These are phyloP conservation scores for Melocanna baccifera DNA, from an alignment of 176 grass and related monocot species.

Conservation along the genomic window DNA sequence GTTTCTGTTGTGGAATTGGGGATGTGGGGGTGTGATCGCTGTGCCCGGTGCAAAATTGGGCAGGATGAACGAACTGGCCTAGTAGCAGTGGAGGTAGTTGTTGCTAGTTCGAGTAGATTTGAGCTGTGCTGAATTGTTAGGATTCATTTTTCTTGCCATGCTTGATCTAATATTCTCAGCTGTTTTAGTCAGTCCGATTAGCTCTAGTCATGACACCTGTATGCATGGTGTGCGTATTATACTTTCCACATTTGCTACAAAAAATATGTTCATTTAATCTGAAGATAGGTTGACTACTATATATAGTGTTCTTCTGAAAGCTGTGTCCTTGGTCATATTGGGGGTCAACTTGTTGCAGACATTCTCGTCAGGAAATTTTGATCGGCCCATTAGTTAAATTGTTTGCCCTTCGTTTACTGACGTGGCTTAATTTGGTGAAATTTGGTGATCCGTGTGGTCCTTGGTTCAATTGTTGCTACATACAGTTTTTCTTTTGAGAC, in stretches of 20 bases:
- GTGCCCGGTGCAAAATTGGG: not conserved
- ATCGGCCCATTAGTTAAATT: not conserved
- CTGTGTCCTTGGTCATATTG: not conserved
- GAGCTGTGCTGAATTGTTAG: not conserved
- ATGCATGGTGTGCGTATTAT: not conserved
- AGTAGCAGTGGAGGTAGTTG: not conserved
- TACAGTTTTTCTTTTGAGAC: not conserved
- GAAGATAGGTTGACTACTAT: constrained; percentile 15
- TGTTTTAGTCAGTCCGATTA: not conserved
- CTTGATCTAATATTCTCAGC: constrained; percentile 4
- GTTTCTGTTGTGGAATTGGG: not conserved
- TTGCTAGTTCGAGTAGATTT: not conserved
- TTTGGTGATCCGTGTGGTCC: not conserved
- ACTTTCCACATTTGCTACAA: constrained; percentile 20
- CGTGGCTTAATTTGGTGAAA: not conserved
- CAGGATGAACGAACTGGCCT: not conserved
- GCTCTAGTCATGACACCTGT: not conserved
- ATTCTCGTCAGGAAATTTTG: not conserved
- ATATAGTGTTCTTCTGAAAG: constrained; percentile 15
- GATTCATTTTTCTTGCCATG: not conserved
- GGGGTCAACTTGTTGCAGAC: not conserved
- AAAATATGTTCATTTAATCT: constrained; percentile 11
- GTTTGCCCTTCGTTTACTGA: not conserved
- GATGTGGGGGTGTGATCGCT: not conserved
- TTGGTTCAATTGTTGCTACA: not conserved